Percentiles rank a stretch among this genome's conserved stretches.
Conservation (phyloP, 2,329 filamentous ascomycete genomes). For the Hysterium pulicare region DNA sequence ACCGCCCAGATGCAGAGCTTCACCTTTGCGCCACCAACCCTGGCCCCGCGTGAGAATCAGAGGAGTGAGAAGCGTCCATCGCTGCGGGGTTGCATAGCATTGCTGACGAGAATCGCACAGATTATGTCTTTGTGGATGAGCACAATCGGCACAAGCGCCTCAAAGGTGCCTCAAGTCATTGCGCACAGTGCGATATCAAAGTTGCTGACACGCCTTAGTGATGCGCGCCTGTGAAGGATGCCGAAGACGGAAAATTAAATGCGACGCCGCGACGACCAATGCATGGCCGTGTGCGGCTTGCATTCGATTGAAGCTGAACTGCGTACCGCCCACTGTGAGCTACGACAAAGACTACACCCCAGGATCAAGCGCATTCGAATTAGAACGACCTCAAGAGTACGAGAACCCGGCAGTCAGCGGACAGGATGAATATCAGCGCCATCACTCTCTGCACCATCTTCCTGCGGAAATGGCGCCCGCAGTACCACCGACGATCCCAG, state of each 20-base stretch:
- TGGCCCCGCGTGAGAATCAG: constrained; percentile 69
- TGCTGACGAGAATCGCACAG: constrained; percentile 47
- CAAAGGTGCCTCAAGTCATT: constrained; percentile 60
- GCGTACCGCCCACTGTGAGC: constrained; percentile 80
- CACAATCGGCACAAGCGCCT: constrained; percentile 96
- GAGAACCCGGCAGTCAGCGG: constrained; percentile 32
- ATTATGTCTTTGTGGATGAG: constrained; percentile 99
- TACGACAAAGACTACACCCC: constrained; percentile 60
- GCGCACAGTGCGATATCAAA: background rate
- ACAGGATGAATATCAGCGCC: constrained; percentile 41
- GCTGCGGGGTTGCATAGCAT: background rate
- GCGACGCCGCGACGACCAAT: constrained; percentile 94
- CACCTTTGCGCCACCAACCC: constrained; percentile 66
- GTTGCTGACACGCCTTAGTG: constrained; percentile 53
- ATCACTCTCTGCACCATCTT: constrained; percentile 28
- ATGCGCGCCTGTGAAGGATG: constrained; percentile 98
- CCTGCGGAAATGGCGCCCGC: constrained; percentile 26
- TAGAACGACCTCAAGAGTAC: constrained; percentile 40
- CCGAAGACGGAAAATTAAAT: constrained; percentile 93
- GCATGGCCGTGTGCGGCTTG: constrained; percentile 97
- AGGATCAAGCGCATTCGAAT: constrained; percentile 39
- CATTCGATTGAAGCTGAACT: constrained; percentile 85
- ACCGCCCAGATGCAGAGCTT: constrained; percentile 71
- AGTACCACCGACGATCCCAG: constrained; percentile 27
- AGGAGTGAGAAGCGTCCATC: constrained; percentile 62